phyloP scores from a whole-genome alignment of 345 rosid genomes.

The Aurinia saxatilis region DNA sequence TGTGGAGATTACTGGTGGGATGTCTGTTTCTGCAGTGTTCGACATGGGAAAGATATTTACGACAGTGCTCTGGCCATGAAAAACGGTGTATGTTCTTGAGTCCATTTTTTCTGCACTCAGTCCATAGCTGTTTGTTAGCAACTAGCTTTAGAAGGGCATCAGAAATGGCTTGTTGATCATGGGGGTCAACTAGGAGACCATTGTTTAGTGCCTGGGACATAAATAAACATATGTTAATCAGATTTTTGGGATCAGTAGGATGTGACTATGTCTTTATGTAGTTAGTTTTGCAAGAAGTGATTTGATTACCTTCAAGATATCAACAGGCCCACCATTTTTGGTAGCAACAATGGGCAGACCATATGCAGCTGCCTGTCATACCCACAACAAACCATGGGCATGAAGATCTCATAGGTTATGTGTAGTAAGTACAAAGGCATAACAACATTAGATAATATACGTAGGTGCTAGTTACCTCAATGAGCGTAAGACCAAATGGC shows the following conservation, averaged over 20 bases:
- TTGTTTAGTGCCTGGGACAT: constrained; percentile 70
- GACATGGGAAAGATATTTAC: constrained; percentile 71
- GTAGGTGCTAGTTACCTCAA: constrained; percentile 52
- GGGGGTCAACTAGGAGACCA: constrained; percentile 93
- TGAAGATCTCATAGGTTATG: constrained; percentile 14
- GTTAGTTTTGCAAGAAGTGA: background rate
- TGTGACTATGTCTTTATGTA: background rate
- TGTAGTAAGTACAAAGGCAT: constrained; percentile 35
- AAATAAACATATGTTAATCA: background rate
- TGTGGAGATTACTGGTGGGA: constrained; percentile 63
- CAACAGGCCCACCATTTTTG: constrained; percentile 97
- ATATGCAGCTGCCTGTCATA: constrained; percentile 88
- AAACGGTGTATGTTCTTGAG: constrained; percentile 91
- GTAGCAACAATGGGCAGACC: constrained; percentile 99
- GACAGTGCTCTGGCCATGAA: constrained; percentile 99
- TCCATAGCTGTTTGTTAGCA: constrained; percentile 86
- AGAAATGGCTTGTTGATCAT: constrained; percentile 79
- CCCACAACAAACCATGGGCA: background rate
- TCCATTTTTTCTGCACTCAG: constrained; percentile 79
- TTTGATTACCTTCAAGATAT: constrained; percentile 36
- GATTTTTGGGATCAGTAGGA: background rate
- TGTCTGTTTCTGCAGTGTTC: constrained; percentile 77
- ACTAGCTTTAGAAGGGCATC: constrained; percentile 90
- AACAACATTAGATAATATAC: background rate
- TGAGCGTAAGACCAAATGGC: constrained; percentile 95